Percentiles rank a stretch among this genome's conserved stretches.
Evolutionary conservation across 2,329 filamentous ascomycete genomes (phyloP).

Genomic region (Phyllachora maydis): DNA sequence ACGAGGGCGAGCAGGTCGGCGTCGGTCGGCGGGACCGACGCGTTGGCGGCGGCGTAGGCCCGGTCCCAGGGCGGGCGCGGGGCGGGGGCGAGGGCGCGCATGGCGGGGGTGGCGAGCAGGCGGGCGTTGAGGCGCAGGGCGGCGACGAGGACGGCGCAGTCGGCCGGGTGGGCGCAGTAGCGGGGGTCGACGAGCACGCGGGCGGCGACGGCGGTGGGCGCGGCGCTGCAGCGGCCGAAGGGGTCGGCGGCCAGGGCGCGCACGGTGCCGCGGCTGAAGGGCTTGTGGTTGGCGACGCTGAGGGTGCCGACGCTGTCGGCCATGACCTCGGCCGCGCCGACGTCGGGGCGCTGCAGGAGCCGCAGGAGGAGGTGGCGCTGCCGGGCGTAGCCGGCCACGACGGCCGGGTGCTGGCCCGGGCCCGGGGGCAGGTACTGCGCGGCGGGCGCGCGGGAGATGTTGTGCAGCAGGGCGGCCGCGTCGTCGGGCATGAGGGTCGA

Average conservation of each 20-base stretch:
- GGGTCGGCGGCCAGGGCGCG: conserved; percentile 22
- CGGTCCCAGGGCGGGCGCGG: conserved; percentile 19
- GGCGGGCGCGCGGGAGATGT: neutral
- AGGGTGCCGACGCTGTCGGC: conserved; percentile 8
- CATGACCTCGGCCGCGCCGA: conserved; percentile 9
- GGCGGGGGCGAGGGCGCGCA: conserved; percentile 5
- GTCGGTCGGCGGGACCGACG: no score
- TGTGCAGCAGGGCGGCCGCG: conserved; percentile 3
- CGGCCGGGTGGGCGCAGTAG: conserved; percentile 22
- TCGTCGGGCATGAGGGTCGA: conserved; percentile 5
- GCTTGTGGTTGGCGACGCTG: conserved; percentile 6
- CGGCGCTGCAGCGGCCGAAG: no score
- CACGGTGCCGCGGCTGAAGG: conserved; percentile 21
- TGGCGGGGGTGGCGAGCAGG: conserved; percentile 6
- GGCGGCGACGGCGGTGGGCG: conserved; percentile 13
- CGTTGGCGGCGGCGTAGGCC: conserved; percentile 10
- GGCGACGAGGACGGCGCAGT: conserved; percentile 23
- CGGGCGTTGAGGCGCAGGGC: conserved; percentile 21
- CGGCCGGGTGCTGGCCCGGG: conserved; percentile 2
- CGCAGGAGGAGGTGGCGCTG: conserved; percentile 11
- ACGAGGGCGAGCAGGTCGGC: conserved; percentile 14
- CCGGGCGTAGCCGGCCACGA: conserved; percentile 5
- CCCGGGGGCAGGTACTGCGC: conserved; percentile 2
- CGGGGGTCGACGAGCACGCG: conserved; percentile 28
- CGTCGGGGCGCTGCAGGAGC: conserved; percentile 14